phyloP scores from a whole-genome alignment of 208 protist genomes.

The Acanthamoeba sp. region DNA sequence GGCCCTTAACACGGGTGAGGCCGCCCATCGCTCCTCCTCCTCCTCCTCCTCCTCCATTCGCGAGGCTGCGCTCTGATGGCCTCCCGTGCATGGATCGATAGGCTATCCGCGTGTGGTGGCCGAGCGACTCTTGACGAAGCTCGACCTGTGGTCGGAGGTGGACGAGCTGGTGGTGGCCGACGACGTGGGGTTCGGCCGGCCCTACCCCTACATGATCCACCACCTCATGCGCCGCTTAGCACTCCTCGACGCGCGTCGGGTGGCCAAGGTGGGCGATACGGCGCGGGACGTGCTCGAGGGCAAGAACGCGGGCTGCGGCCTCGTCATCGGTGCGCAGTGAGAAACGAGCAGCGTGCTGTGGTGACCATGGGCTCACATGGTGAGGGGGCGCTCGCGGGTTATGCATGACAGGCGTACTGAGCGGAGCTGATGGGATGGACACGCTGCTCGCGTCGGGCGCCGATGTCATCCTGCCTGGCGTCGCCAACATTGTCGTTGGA shows the following conservation, averaged over 20 bases:
- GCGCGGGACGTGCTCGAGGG: conserved; percentile 78
- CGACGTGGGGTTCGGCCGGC: conserved; percentile 54
- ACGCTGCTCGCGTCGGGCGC: conserved; percentile 69
- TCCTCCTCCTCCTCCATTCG: too few species aligned
- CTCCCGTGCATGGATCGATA: too few species aligned
- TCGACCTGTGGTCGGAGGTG: conserved; percentile 29
- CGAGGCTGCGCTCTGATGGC: too few species aligned
- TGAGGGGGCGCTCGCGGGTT: not conserved
- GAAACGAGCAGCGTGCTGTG: too few species aligned
- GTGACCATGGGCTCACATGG: not conserved
- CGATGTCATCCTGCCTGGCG: conserved; percentile 46
- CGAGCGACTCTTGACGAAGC: conserved; percentile 36
- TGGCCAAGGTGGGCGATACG: conserved; percentile 82
- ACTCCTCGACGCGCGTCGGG: conserved; percentile 29
- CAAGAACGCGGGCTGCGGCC: conserved; percentile 75
- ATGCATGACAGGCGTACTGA: conserved; percentile 52
- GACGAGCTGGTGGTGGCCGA: conserved; percentile 67
- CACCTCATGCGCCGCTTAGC: conserved; percentile 77
- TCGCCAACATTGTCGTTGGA: conserved; percentile 63
- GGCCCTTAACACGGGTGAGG: conserved; percentile 77
- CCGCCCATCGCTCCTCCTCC: too few species aligned
- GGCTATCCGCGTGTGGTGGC: conserved; percentile 53
- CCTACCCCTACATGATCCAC: conserved; percentile 79
- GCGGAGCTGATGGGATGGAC: conserved; percentile 73
- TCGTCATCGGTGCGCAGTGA: conserved; percentile 69